Evolutionary conservation across 1,139 yeast genomes (phyloP).

Genomic region (Saccharomyces pastorianus): DNA sequence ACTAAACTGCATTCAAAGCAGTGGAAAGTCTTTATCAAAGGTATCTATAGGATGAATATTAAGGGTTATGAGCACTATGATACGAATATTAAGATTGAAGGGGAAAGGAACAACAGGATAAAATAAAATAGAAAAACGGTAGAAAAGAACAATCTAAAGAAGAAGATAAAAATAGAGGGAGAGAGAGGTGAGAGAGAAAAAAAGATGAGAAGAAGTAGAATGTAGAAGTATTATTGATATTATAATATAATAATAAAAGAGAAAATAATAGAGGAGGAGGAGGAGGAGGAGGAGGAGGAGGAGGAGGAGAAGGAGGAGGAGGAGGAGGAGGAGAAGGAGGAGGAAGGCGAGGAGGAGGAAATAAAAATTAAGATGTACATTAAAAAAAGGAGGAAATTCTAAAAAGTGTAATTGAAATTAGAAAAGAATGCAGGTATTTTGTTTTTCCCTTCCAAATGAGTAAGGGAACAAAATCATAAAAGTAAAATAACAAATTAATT

Average conservation of each 20-base stretch:
- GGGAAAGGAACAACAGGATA: not conserved
- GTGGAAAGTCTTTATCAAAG: not conserved
- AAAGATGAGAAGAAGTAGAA: constrained; percentile 5
- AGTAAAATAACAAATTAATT: not conserved
- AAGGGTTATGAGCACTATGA: not conserved
- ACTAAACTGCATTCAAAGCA: not conserved
- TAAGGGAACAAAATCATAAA: not conserved
- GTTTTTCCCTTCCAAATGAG: not conserved
- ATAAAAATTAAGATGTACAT: constrained; percentile 10
- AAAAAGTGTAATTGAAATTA: not conserved
- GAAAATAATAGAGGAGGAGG: constrained; percentile 8
- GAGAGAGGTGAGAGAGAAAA: constrained; percentile 4
- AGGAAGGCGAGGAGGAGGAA: constrained; percentile 4
- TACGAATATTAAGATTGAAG: not conserved
- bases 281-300: too few relatives aligned
- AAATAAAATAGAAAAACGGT: constrained; percentile 1
- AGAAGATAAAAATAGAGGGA: constrained; percentile 8
- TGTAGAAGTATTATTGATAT: constrained; percentile 5
- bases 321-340: not conserved
- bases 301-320: too few relatives aligned
- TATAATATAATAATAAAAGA: constrained; percentile 12
- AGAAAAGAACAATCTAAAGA: not conserved
- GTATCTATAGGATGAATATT: not conserved
- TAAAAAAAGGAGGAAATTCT: constrained; percentile 5
- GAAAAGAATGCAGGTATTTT: constrained; percentile 1